phyloP scores from a whole-genome alignment of 2,329 filamentous ascomycete species.

The Colletotrichum liaoningense region DNA sequence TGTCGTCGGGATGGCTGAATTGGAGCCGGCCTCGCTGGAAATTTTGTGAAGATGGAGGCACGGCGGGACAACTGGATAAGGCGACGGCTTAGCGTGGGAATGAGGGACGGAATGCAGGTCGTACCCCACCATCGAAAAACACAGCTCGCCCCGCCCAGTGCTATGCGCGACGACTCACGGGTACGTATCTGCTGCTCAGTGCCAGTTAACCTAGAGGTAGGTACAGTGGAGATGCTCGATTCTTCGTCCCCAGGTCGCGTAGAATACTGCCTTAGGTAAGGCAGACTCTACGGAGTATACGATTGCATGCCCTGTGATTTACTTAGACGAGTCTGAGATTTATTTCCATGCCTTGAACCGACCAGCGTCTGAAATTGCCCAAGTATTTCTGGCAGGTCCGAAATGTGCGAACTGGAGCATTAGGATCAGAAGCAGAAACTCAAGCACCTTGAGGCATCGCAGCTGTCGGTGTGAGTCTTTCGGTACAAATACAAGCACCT shows the following conservation, averaged over 20 bases:
- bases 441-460: not conserved
- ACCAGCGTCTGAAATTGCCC: not conserved
- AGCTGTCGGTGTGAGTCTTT: not conserved
- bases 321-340: not conserved
- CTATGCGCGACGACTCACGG: not conserved
- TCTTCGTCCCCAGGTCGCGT: not conserved
- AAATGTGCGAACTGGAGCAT: not conserved
- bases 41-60: conserved; percentile 30
- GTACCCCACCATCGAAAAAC: conserved; percentile 36
- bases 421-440: not conserved
- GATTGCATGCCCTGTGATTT: not conserved
- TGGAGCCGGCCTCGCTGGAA: conserved; percentile 14
- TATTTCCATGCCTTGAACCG: not conserved
- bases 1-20: not conserved
- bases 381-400: not conserved
- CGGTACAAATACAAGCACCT: not conserved
- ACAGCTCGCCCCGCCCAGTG: conserved; percentile 13
- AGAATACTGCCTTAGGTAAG: not conserved
- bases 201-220: too few relatives aligned
- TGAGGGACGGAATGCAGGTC: conserved; percentile 29
- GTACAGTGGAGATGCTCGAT: too few relatives aligned
- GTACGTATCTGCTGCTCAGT: not conserved
- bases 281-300: not conserved
- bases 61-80: not conserved
- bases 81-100: conserved; percentile 14